Base-by-base conservation (phyloP, 176 grass and related monocot genomes). In the Zoysia pacifica region DNA sequence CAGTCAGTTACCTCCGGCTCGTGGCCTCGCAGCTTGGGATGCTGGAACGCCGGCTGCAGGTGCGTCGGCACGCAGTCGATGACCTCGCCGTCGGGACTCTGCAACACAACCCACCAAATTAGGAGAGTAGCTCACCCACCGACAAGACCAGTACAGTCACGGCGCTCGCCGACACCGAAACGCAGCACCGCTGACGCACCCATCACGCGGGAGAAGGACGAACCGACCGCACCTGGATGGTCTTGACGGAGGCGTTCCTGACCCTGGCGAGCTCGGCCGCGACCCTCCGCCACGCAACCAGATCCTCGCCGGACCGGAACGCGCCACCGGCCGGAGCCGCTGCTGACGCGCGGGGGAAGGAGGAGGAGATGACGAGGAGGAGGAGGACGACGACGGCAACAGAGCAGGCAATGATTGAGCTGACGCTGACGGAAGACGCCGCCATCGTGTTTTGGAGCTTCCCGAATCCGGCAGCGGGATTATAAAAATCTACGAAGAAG, bases 1-100 rank as follows among this genome's bases (percentile, higher is more conserved):
- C 2, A 9, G 38, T 65, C 52, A n/a, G 11, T 2, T 69, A 97
- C 93, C 93, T 86, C 84, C 78, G 90, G 93, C 37, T 81, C 89
- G 16, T 91, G 88, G 11, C 90, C 90, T 62, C 83, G 72, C 69
- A 97, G 83, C 78, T 51, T 84, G 58, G 86, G 87, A 19, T 93
- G 88, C 11, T 93, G 83, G 85, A 97, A 97, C 63, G 93, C 88
- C 9, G 90, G 93, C 72, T 97, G 93, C 77, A 93, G 90, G 79
- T 93, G 90, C 58, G 64, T 60, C 20, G 86, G 90, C 62, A 97
- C 93, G 72, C 93, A 93, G 81, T 97, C 90, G 70, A 97, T 97
- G 69, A 97, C 54, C 65, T 97, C 93, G 28, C 93, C 93, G 18
- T 93, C 90, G 9, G 88, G 85, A 38, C 88, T 93, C 93, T 97